Evolutionary conservation across 176 grass and related monocot genomes (phyloP), one percentile per base, ranked within the genome.

Genomic region (Alopecurus myosuroides): DNA sequence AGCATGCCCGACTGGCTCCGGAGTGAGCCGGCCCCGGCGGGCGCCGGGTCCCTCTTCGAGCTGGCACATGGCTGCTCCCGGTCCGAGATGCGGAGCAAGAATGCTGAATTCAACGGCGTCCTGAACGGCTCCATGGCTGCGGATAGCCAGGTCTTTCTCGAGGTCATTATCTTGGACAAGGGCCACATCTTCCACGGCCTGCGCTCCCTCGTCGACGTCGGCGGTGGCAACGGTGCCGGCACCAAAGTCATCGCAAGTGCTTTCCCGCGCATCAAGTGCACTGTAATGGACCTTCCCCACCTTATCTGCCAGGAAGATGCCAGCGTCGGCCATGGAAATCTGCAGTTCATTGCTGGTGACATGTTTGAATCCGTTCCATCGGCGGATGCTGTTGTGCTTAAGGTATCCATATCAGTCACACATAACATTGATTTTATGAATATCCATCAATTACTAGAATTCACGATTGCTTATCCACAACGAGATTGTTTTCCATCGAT

Each of bases 141-240:
- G 1, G 70, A 90, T 20, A 66, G 55, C 7, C 46, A 23, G 35
- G 15, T 89, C 63, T 29, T 85, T 12, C 51, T 70, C 34, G 79
- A 88, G 26, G 41, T 44, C 2, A 55, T 66, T 4, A 58, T 84
- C 6, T 31, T 3, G 22, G 58, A 11, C 4, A 40, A 12, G 49
- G 44, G 67, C n/a, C 18, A 39, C 3, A 44, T 89, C 45, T 89
- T 89, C 2, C 55, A 41, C 0, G 80, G 76, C 1, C 42, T 84
- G 6, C 7, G 42, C 15, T 91, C 86, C 3, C 34, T 91, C 44
- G 92, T 91, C 37, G 86, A 94, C 11, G 83, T 94, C 18, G 86
- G 46, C 2, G 29, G 60, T 58, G 10, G 85, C 82, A 5, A 60
- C n/a, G 42, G 49, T 33, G 41, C n/a, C 25, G 55, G 83, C 74